phyloP scores from a whole-genome alignment of 805 yeast genomes.

The Yarrowia osloensis region DNA sequence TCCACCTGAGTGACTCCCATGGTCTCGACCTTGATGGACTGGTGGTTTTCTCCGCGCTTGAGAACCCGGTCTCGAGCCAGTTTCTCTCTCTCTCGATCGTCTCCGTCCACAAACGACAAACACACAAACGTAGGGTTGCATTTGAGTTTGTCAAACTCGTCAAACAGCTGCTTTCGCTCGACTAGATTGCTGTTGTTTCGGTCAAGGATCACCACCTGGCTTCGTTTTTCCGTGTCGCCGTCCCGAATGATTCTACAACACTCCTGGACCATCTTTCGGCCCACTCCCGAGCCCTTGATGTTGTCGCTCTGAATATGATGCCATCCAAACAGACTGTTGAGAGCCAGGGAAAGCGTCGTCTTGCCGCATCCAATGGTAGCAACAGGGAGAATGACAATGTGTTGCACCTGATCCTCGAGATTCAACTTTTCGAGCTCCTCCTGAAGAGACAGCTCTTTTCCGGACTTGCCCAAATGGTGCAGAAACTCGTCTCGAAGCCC shows the following conservation, averaged over 20 bases:
- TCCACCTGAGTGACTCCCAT: conserved; percentile 54
- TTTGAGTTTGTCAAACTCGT: conserved; percentile 50
- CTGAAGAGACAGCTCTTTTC: conserved; percentile 51
- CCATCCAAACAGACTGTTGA: conserved; percentile 63
- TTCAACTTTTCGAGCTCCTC: conserved; percentile 7
- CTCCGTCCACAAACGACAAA: conserved; percentile 53
- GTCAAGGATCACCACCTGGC: conserved; percentile 62
- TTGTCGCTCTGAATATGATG: conserved; percentile 83
- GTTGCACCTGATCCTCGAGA: background rate
- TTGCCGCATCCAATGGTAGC: conserved; percentile 96
- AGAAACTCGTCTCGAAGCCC: conserved; percentile 69
- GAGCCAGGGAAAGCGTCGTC: conserved; percentile 72
- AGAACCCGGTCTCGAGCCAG: conserved; percentile 62
- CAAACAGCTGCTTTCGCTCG: conserved; percentile 70
- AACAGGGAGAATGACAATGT: conserved; percentile 70
- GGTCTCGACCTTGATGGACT: conserved; percentile 60
- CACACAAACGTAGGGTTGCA: conserved; percentile 55
- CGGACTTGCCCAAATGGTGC: conserved; percentile 54
- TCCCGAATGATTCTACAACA: conserved; percentile 25
- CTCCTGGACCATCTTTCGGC: conserved; percentile 28
- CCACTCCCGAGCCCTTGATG: conserved; percentile 45
- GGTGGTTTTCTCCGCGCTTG: conserved; percentile 84
- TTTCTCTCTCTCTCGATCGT: conserved; percentile 42
- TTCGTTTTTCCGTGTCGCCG: background rate
- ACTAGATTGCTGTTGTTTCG: conserved; percentile 74